These are phyloP conservation scores for Cephaloascus albidus DNA, from an alignment of 805 yeast species.

Conservation along the genomic window DNA sequence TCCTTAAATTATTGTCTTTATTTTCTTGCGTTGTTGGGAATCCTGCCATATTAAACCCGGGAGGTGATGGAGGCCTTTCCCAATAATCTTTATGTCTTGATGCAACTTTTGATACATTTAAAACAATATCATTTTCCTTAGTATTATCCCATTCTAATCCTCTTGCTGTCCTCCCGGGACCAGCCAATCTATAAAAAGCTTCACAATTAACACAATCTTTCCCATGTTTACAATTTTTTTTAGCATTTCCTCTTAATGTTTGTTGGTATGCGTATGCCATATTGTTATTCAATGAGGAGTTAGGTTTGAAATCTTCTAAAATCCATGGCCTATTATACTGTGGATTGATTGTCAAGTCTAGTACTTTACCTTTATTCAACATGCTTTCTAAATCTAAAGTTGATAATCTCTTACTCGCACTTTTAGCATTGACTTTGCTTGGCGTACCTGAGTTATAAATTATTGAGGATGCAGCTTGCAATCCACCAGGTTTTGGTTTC, in stretches of 20 bases:
- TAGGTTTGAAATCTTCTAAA: constrained; percentile 25
- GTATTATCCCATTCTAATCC: constrained; percentile 3
- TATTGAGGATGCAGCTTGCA: not conserved
- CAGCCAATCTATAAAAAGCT: constrained; percentile 17
- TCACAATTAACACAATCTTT: constrained; percentile 20
- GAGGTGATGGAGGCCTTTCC: constrained; percentile 37
- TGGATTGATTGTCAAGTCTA: constrained; percentile 17
- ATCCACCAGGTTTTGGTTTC: too few species aligned
- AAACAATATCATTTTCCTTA: constrained; percentile 3
- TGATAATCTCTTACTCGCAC: not conserved
- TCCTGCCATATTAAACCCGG: constrained; percentile 50
- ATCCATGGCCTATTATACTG: constrained; percentile 18
- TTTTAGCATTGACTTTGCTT: not conserved
- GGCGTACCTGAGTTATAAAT: not conserved
- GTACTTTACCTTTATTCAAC: not conserved
- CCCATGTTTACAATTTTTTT: constrained; percentile 22
- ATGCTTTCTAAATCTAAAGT: not conserved
- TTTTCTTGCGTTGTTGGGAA: constrained; percentile 51
- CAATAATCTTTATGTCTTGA: constrained; percentile 15
- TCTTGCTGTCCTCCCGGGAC: constrained; percentile 7
- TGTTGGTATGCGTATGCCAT: constrained; percentile 19
- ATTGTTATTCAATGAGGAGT: constrained; percentile 17
- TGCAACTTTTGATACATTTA: constrained; percentile 2
- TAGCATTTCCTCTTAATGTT: constrained; percentile 19
- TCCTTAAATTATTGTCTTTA: constrained; percentile 18